These are phyloP conservation scores for Chlorella ohadii DNA, from an alignment of 139 green algal genomes.

Conservation along the genomic window DNA sequence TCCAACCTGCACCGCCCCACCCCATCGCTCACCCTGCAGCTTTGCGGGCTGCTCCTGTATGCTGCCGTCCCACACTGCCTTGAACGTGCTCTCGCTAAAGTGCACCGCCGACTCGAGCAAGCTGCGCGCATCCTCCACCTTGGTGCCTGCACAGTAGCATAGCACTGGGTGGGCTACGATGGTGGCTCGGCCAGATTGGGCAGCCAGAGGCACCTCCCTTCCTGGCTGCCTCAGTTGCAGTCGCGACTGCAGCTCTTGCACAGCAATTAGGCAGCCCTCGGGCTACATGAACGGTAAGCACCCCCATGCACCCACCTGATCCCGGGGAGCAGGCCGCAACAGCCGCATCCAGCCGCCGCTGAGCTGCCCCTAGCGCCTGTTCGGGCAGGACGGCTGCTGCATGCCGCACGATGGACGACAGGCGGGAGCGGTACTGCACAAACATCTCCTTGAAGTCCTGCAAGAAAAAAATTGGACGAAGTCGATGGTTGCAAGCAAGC, in stretches of 20 bases:
- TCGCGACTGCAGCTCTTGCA: too few species aligned
- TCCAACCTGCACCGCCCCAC: background rate
- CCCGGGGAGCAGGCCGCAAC: slow-evolving; percentile 3
- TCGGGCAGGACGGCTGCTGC: slow-evolving; percentile 52
- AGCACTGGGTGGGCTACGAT: too few species aligned
- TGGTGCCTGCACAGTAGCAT: background rate
- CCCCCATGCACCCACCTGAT: too few species aligned
- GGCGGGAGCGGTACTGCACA: slow-evolving; percentile 47
- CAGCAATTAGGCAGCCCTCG: too few species aligned
- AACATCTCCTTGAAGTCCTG: slow-evolving; percentile 61
- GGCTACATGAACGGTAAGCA: too few species aligned
- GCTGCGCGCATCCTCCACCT: slow-evolving; percentile 45
- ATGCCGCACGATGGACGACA: slow-evolving; percentile 43
- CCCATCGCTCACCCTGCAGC: background rate
- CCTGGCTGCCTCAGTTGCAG: too few species aligned
- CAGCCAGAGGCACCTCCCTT: too few species aligned
- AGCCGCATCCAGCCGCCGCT: slow-evolving; percentile 39
- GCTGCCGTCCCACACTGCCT: slow-evolving; percentile 45
- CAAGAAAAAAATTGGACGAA: background rate
- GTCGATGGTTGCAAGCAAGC: too few species aligned
- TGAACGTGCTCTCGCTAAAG: slow-evolving; percentile 48
- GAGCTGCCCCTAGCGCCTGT: slow-evolving; percentile 47
- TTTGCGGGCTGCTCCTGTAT: slow-evolving; percentile 7
- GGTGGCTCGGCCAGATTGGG: too few species aligned
- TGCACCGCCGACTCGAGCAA: slow-evolving; percentile 51